Evolutionary conservation across 2,329 filamentous ascomycete species (phyloP).

Genomic region (Aspergillus sp.): DNA sequence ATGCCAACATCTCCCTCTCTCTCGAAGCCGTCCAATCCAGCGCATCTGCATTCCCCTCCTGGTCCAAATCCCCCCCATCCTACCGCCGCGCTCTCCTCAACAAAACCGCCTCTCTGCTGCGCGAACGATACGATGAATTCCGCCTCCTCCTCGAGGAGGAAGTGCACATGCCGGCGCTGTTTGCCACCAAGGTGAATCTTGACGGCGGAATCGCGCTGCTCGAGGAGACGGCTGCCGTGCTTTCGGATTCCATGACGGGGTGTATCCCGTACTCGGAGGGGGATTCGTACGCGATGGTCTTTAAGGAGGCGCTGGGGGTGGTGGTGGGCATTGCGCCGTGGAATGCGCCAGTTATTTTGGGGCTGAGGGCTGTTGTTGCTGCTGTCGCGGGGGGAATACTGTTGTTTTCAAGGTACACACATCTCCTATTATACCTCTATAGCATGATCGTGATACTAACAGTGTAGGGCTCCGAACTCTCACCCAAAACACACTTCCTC

Average conservation of each 20-base stretch:
- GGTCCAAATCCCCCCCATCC: background rate
- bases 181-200: background rate
- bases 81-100: background rate
- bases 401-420: slow-evolving; percentile 57
- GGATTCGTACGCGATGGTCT: slow-evolving; percentile 53
- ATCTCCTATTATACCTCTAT: too few relatives aligned
- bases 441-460: too few relatives aligned
- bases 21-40: background rate
- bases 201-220: background rate
- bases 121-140: background rate
- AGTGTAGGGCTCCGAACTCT: slow-evolving; percentile 50
- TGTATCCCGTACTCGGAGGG: slow-evolving; percentile 24
- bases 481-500: slow-evolving; percentile 54
- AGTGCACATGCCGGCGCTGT: background rate
- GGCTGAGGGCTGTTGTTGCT: slow-evolving; percentile 43
- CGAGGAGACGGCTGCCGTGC: background rate
- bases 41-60: background rate
- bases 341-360: slow-evolving; percentile 49
- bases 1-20: background rate
- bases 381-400: slow-evolving; percentile 66
- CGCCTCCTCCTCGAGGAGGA: background rate
- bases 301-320: slow-evolving; percentile 70
- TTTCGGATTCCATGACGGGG: background rate
- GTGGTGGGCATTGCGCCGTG: slow-evolving; percentile 72
- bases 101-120: background rate